Evolutionary conservation across 2,329 filamentous ascomycete genomes (phyloP), one percentile per base, ranked within the genome.

Genomic region (Pyricularia sp.): DNA sequence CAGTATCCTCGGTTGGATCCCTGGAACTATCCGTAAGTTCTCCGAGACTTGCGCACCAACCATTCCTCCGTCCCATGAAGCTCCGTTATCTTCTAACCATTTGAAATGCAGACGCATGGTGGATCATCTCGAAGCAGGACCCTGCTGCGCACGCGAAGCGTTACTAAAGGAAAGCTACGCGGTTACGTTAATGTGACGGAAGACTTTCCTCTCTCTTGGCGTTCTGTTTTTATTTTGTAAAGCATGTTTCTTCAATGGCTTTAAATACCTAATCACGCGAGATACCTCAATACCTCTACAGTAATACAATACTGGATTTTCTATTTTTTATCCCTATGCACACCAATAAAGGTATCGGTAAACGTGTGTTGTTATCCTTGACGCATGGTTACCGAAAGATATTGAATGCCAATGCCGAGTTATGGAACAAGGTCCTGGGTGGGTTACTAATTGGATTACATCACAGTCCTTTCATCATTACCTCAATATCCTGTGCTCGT

Each of bases 1-100:
- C 80, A 92, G 89, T 72, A 86, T 90, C 73, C 82, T 90, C 76
- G 88, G 87, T 80, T 90, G 88, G 79, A 85, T 91, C 76, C 88
- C 88, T 66, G 89, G 90, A 79, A 91, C 93, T 81, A 90, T 93
- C 78, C 90, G 65, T 67, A 58, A 67, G 65, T 58, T 30, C 31
- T 31, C n/a, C 31, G 25, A 12, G 33, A 12, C 11, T 1, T 26
- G 12, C 36, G 1, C 58, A 12, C 17, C 36, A 26, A 14, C 1
- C 25, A 30, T 26, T 14, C 11, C 17, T 23, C 50, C 10, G 6
- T 50, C 11, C 9, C 23, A 20, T 28, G n/a, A 23, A n/a, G 10
- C n/a, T 7, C 55, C 10, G 25, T 30, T 3, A 58, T 58, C n/a
- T 30, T 20, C 33, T 25, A 10, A 20, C 20, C 12, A 9, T 2